These are phyloP conservation scores for Quillaja saponaria DNA, from an alignment of 306 rosid genomes.

Conservation along the genomic window DNA sequence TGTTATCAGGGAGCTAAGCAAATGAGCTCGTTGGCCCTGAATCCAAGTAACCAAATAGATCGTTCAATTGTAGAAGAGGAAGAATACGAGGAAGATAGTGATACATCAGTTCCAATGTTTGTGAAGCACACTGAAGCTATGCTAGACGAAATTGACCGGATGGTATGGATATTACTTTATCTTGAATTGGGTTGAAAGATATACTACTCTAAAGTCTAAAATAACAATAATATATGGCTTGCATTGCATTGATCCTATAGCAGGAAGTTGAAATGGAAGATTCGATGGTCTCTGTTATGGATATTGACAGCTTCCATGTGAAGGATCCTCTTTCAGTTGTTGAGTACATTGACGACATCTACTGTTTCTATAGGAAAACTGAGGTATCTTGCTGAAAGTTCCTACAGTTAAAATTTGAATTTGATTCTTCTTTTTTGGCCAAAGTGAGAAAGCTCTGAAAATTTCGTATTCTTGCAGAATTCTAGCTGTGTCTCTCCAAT, in stretches of 20 bases:
- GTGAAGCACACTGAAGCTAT: slow-evolving; percentile 50
- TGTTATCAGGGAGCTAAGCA: slow-evolving; percentile 28
- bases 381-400: no score
- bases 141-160: slow-evolving; percentile 45
- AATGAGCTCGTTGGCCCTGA: slow-evolving; percentile 18
- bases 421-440: no score
- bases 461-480: slow-evolving; percentile 35
- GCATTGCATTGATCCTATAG: slow-evolving; percentile 14
- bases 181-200: slow-evolving; percentile 1
- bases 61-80: slow-evolving; percentile 14
- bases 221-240: not conserved
- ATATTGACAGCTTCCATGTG: slow-evolving; percentile 35
- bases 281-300: slow-evolving; percentile 38
- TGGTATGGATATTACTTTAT: slow-evolving; percentile 25
- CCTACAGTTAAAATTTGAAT: no score
- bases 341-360: slow-evolving; percentile 44
- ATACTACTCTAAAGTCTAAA: not conserved
- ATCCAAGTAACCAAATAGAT: slow-evolving; percentile 18
- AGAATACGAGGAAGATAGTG: slow-evolving; percentile 29
- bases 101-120: slow-evolving; percentile 37
- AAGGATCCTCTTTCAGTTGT: slow-evolving; percentile 45
- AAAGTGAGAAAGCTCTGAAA: no score
- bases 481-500: slow-evolving; percentile 36
- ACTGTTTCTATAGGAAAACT: slow-evolving; percentile 23
- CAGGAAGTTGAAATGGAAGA: slow-evolving; percentile 50